A percentile compares a stretch with the other conserved stretches of the same genome.
Conservation (phyloP, 495 filamentous ascomycete genomes). For the Copromyces sp. region DNA sequence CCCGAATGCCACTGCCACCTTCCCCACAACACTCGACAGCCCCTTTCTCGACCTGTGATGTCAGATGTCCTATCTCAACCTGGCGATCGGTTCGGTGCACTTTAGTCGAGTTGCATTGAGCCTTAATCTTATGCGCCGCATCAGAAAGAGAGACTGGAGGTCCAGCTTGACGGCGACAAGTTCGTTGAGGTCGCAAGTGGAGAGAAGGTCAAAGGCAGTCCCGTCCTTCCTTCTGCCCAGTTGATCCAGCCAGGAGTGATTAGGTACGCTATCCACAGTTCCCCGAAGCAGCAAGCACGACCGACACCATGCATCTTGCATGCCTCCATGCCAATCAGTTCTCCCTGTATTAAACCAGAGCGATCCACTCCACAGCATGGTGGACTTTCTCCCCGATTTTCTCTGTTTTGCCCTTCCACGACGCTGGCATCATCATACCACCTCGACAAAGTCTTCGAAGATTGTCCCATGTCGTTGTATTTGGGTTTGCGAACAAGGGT, state of each 20-base stretch:
- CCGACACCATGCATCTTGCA: neutral
- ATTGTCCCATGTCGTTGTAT: neutral
- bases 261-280: neutral
- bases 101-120: neutral
- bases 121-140: neutral
- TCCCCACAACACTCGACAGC: neutral
- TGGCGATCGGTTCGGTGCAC: neutral
- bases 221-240: neutral
- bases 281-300: neutral
- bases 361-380: neutral
- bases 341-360: neutral
- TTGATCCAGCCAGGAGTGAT: neutral
- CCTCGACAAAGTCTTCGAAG: neutral
- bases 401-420: neutral
- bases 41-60: neutral
- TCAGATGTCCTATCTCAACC: neutral
- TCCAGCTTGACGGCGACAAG: neutral
- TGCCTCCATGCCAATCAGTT: neutral
- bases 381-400: neutral
- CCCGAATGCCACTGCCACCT: neutral
- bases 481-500: neutral
- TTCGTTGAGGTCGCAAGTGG: neutral
- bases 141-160: neutral
- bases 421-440: neutral
- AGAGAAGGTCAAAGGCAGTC: neutral